Conservation (phyloP, 306 rosid genomes). For the Urtica urens region DNA sequence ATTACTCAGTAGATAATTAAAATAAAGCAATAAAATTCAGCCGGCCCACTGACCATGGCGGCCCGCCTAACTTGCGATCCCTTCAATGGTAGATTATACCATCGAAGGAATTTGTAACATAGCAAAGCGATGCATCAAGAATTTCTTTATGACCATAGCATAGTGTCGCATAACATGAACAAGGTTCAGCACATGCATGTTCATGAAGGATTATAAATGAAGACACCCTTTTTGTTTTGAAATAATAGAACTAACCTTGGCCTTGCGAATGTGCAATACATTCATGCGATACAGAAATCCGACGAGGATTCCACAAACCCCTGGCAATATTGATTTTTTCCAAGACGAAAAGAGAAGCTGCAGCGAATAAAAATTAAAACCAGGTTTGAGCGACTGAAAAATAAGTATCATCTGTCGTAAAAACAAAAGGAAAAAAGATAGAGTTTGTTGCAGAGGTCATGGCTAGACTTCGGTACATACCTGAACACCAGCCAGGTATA, state of each 20-base stretch:
- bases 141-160: too few relatives aligned
- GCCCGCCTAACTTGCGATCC: too few relatives aligned
- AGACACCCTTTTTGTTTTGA: neutral
- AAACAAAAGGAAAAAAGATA: neutral
- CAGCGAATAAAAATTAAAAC: conserved; percentile 17
- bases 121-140: neutral
- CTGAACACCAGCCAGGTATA: conserved; percentile 95
- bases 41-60: too few relatives aligned
- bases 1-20: too few relatives aligned
- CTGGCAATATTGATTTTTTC: conserved; percentile 86
- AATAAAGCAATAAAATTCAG: too few relatives aligned
- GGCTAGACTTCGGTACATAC: conserved; percentile 26
- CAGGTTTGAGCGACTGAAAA: conserved; percentile 17
- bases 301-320: conserved; percentile 85
- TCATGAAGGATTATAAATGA: neutral
- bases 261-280: conserved; percentile 71
- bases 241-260: conserved; percentile 48
- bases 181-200: too few relatives aligned
- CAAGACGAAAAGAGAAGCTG: conserved; percentile 95
- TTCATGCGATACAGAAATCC: conserved; percentile 81
- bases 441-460: neutral
- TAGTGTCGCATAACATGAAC: neutral
- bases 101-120: too few relatives aligned
- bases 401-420: neutral
- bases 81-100: too few relatives aligned